phyloP scores from a whole-genome alignment of 768 basidiomycete genomes.

The Tricholoma terreum region DNA sequence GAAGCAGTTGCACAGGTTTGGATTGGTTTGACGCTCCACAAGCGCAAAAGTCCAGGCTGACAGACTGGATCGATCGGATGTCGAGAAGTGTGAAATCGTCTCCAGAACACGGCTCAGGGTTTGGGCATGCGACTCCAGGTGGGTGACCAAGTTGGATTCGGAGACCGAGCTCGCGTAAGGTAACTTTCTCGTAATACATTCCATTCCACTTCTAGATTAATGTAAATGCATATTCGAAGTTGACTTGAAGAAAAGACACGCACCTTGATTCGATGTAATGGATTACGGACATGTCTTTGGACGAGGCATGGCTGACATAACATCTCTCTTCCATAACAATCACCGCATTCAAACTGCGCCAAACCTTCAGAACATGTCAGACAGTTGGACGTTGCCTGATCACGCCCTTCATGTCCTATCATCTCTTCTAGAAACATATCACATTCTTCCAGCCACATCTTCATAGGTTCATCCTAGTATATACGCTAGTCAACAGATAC shows the following conservation, averaged over 20 bases:
- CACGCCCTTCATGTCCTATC: no score
- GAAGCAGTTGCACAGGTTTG: neutral
- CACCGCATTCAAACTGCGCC: neutral
- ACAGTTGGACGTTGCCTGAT: neutral
- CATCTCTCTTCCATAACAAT: neutral
- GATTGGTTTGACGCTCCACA: neutral
- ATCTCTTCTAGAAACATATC: no score
- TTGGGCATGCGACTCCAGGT: neutral
- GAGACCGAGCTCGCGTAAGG: constrained; percentile 17
- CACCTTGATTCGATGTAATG: constrained; percentile 6
- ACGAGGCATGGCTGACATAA: neutral
- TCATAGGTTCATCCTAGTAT: no score
- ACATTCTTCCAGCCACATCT: no score
- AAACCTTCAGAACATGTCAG: neutral
- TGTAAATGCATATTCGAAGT: neutral
- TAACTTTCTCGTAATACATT: neutral
- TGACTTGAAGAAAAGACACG: neutral
- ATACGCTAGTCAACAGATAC: no score
- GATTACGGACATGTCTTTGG: neutral
- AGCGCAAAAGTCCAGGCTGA: neutral
- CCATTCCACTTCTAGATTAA: constrained; percentile 7
- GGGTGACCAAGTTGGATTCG: neutral
- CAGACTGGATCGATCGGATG: constrained; percentile 1
- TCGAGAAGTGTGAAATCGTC: constrained; percentile 13
- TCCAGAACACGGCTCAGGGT: neutral